Percentiles rank a stretch among this genome's conserved stretches.
phyloP scores from a whole-genome alignment of 2,329 filamentous ascomycete genomes.

The Aspergillus fumigatiaffinis region DNA sequence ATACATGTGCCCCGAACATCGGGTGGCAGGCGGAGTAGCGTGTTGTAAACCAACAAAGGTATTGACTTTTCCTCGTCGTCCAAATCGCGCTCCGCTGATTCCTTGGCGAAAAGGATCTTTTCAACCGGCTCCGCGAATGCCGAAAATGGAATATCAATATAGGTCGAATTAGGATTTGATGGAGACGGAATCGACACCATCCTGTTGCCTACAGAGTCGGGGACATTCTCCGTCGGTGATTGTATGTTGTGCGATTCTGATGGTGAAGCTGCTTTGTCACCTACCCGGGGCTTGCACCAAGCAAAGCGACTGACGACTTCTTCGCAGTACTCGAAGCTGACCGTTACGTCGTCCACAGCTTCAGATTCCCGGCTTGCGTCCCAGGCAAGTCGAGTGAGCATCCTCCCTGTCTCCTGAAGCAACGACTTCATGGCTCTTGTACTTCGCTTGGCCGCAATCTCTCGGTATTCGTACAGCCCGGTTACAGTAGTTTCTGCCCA shows the following conservation, averaged over 20 bases:
- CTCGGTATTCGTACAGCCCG: constrained; percentile 84
- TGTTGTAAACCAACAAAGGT: constrained; percentile 70
- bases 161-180: constrained; percentile 37
- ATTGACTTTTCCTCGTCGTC: constrained; percentile 86
- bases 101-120: constrained; percentile 64
- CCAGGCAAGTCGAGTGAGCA: constrained; percentile 26
- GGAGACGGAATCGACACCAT: constrained; percentile 46
- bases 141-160: constrained; percentile 63
- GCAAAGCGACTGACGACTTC: constrained; percentile 70
- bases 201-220: constrained; percentile 19
- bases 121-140: constrained; percentile 72
- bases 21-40: constrained; percentile 69
- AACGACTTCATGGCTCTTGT: constrained; percentile 71
- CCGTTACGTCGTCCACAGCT: constrained; percentile 36
- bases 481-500: constrained; percentile 89
- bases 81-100: constrained; percentile 53
- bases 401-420: constrained; percentile 60
- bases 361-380: constrained; percentile 24
- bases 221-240: background rate
- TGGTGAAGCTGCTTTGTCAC: background rate
- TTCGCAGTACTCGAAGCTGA: constrained; percentile 76
- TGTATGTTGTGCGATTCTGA: background rate
- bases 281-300: constrained; percentile 60
- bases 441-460: constrained; percentile 67
- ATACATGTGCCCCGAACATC: constrained; percentile 84